Evolutionary conservation across 805 yeast genomes (phyloP).

Genomic region (Zygotorulaspora florentina): DNA sequence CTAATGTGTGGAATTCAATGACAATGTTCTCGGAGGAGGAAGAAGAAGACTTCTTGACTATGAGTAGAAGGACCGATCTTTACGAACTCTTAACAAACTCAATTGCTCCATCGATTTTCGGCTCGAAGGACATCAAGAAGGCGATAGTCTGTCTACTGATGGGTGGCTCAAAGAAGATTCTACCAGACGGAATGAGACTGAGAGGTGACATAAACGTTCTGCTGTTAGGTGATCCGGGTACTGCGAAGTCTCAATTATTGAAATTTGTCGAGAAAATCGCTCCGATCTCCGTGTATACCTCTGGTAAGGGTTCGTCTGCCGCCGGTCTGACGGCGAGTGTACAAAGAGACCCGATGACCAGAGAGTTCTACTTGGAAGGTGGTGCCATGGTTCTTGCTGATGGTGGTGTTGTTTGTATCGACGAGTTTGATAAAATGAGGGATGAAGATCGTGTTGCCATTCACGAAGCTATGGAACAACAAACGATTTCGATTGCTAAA

Average conservation of each 20-base stretch:
- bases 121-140: slow-evolving; percentile 87
- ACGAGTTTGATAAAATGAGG: slow-evolving; percentile 98
- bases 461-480: slow-evolving; percentile 99
- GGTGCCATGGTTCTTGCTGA: slow-evolving; percentile 99
- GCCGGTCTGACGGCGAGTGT: slow-evolving; percentile 99
- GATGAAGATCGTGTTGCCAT: slow-evolving; percentile 98
- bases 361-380: slow-evolving; percentile 95
- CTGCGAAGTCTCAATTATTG: slow-evolving; percentile 93
- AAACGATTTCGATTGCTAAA: slow-evolving; percentile 96
- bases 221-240: slow-evolving; percentile 96
- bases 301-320: slow-evolving; percentile 99
- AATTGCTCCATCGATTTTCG: slow-evolving; percentile 96
- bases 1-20: slow-evolving; percentile 46
- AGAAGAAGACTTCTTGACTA: slow-evolving; percentile 80
- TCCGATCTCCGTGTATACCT: slow-evolving; percentile 92
- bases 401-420: slow-evolving; percentile 98
- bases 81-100: slow-evolving; percentile 82
- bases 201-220: slow-evolving; percentile 97
- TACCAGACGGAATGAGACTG: slow-evolving; percentile 94
- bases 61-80: slow-evolving; percentile 79
- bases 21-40: slow-evolving; percentile 82
- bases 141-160: slow-evolving; percentile 86
- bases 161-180: slow-evolving; percentile 89
- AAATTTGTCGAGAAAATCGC: slow-evolving; percentile 94
- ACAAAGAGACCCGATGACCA: slow-evolving; percentile 80